phyloP scores from a whole-genome alignment of 129 eudicot species.

The Arctium minus region DNA sequence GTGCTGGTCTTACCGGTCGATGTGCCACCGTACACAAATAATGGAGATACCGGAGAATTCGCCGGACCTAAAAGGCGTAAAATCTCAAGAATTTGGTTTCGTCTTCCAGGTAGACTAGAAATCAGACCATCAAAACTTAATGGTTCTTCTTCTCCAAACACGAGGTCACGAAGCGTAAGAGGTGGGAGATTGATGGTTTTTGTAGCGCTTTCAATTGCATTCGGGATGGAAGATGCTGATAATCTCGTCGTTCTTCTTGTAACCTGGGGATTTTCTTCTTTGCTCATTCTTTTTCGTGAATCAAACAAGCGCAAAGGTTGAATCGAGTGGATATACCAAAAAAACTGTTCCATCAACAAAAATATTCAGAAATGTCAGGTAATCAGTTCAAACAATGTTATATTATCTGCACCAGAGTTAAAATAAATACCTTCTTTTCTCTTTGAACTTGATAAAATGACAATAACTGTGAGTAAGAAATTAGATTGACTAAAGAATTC shows the following conservation, averaged over 20 bases:
- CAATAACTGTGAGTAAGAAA: too few relatives aligned
- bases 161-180: constrained; percentile 49
- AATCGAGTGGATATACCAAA: background rate
- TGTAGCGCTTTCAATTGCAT: constrained; percentile 19
- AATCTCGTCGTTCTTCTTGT: constrained; percentile 75
- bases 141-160: constrained; percentile 34
- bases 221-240: constrained; percentile 30
- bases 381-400: background rate
- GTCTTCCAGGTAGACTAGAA: constrained; percentile 65
- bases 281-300: constrained; percentile 43
- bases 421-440: too few relatives aligned
- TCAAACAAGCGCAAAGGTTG: constrained; percentile 5
- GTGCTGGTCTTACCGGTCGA: constrained; percentile 83
- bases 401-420: too few relatives aligned
- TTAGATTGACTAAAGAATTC: too few relatives aligned
- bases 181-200: constrained; percentile 33
- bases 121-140: constrained; percentile 45
- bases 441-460: too few relatives aligned
- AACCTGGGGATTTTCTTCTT: constrained; percentile 46
- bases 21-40: constrained; percentile 75
- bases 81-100: constrained; percentile 50
- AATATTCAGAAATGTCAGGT: background rate
- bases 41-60: constrained; percentile 59
- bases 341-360: background rate
- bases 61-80: constrained; percentile 64